Percentiles rank a stretch among this genome's conserved stretches.
phyloP scores from a whole-genome alignment of 2,329 filamentous ascomycete species.

The Verticillium tricorpus region DNA sequence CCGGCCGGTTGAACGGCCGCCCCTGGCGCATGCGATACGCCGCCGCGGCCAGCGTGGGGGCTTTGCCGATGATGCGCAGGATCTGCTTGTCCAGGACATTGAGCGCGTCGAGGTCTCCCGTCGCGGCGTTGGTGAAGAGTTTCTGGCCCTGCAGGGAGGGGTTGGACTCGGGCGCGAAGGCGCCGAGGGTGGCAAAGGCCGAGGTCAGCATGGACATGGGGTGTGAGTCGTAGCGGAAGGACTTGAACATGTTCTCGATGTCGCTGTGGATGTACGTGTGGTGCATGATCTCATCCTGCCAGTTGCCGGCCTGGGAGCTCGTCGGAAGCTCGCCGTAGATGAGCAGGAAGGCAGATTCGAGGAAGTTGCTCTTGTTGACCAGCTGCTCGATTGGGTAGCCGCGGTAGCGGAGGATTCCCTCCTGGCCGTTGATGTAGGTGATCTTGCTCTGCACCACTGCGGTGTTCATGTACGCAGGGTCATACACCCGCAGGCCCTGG shows the following conservation, averaged over 20 bases:
- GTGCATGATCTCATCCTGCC: constrained; percentile 45
- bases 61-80: constrained; percentile 46
- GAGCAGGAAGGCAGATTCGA: constrained; percentile 45
- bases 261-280: constrained; percentile 46
- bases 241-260: constrained; percentile 46
- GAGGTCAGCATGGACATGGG: constrained; percentile 49
- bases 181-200: constrained; percentile 43
- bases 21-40: constrained; percentile 49
- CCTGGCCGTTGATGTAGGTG: constrained; percentile 48
- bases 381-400: constrained; percentile 49
- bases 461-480: constrained; percentile 51
- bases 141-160: constrained; percentile 45
- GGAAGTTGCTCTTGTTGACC: constrained; percentile 42
- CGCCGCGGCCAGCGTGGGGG: constrained; percentile 44
- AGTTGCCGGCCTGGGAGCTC: constrained; percentile 30
- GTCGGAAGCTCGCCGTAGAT: constrained; percentile 48
- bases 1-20: constrained; percentile 44
- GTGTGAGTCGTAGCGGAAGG: constrained; percentile 46
- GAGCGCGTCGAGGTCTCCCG: constrained; percentile 33
- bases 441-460: constrained; percentile 44
- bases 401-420: constrained; percentile 47
- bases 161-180: constrained; percentile 45
- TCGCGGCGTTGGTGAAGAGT: constrained; percentile 41
- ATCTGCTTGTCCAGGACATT: constrained; percentile 46
- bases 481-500: constrained; percentile 44